Conservation (phyloP, 306 rosid genomes). For the Mimosa pudica region DNA sequence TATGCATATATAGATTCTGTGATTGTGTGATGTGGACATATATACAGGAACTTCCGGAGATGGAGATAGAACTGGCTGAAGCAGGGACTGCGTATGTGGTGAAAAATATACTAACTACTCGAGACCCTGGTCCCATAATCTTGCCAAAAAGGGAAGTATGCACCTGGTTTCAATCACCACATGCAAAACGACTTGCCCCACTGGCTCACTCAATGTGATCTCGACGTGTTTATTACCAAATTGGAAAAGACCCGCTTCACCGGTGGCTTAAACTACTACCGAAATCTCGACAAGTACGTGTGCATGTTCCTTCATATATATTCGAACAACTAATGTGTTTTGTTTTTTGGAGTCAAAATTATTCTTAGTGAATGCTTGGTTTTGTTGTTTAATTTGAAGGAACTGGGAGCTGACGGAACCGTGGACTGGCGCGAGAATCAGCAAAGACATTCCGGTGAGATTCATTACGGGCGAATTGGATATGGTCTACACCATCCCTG, state of each 20-base stretch:
- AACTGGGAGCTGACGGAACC: background rate
- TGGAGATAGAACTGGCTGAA: background rate
- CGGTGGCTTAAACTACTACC: constrained; percentile 41
- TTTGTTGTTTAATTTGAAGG: background rate
- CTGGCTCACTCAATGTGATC: constrained; percentile 39
- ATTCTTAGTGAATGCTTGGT: background rate
- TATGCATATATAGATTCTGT: background rate
- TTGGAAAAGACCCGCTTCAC: constrained; percentile 39
- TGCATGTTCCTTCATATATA: no score
- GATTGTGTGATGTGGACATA: background rate
- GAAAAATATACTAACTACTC: background rate
- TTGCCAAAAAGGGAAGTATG: constrained; percentile 1
- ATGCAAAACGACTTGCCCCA: constrained; percentile 27
- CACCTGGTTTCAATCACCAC: background rate
- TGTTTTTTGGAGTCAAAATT: background rate
- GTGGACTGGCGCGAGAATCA: background rate
- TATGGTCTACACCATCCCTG: background rate
- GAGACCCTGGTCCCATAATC: constrained; percentile 20
- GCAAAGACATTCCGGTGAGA: background rate
- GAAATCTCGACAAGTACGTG: constrained; percentile 6
- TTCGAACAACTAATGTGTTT: no score
- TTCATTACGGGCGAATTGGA: background rate
- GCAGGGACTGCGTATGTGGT: background rate
- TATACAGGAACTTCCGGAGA: background rate
- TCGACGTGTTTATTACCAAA: constrained; percentile 33